Evolutionary conservation across 2,329 filamentous ascomycete species (phyloP), one percentile per base, ranked within the genome.

Genomic region (Myriosclerotinia duriaeana): DNA sequence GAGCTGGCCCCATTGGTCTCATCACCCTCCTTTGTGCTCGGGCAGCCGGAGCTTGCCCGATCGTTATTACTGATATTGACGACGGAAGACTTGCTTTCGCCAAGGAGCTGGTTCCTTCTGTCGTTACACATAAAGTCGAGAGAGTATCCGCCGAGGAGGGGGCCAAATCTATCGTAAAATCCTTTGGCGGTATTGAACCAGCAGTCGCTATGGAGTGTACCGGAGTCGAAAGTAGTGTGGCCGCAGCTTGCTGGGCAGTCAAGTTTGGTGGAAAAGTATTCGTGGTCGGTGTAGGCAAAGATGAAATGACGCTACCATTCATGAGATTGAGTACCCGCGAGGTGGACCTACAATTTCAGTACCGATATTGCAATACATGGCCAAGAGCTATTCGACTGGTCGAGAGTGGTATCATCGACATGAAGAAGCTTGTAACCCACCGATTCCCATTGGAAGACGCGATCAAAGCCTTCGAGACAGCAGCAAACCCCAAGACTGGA

Each of bases 261-360:
- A 96, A 94, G 80, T 98, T 98, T 75, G 95, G 94, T 71, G 94
- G 95, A 74, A 97, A 96, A 80, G 94, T 98, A 64, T 98, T 98
- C 76, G 90, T 98, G 70, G 96, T 97, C 71, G 94, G 94, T 52
- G 93, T 98, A 3, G 95, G 94, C 72, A 94, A 91, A 84, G 93
- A 95, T 78, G 92, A 97, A 82, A 95, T 98, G 82, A 92, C 87
- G 79, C 90, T 98, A 70, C 94, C 94, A 38, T 98, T 98, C 79
- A 97, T 97, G 94, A 83, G 92, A 62, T 85, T 94, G 67, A 94
- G 90, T 74, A 94, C 93, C 7, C 86, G 91, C 70, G 95, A 98
- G 81, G 90, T 98, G 73, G 94, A 98, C 79, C 83, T 98, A 68
- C 92, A 96, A 80, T 95, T 97, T 79, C 94, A 98, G 82, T 98